Evolutionary conservation across 805 yeast species (phyloP).

Genomic region (Cyberlindnera subsufficiens): DNA sequence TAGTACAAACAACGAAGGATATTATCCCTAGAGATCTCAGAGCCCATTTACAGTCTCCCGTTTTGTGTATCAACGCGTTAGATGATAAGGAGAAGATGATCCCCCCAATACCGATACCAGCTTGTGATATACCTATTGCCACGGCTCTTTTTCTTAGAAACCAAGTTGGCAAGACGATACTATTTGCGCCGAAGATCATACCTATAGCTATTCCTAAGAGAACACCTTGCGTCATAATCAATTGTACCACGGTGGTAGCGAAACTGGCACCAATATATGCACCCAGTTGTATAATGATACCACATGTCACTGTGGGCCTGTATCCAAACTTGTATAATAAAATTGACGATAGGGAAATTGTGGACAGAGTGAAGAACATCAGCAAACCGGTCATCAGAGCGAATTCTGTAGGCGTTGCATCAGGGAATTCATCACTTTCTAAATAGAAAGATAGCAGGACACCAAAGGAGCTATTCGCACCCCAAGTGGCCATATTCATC

Average conservation of each 20-base stretch:
- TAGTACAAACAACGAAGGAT: slow-evolving; percentile 29
- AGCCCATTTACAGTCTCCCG: slow-evolving; percentile 42
- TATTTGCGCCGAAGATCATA: slow-evolving; percentile 45
- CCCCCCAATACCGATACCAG: slow-evolving; percentile 53
- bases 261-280: slow-evolving; percentile 50
- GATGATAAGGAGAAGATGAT: slow-evolving; percentile 35
- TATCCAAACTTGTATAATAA: slow-evolving; percentile 39
- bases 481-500: slow-evolving; percentile 26
- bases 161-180: slow-evolving; percentile 49
- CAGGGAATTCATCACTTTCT: slow-evolving; percentile 35
- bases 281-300: slow-evolving; percentile 36
- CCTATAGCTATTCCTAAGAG: slow-evolving; percentile 46
- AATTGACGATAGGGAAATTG: slow-evolving; percentile 43
- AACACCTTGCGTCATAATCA: slow-evolving; percentile 48
- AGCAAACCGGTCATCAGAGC: slow-evolving; percentile 53
- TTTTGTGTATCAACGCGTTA: slow-evolving; percentile 34
- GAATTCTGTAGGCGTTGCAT: slow-evolving; percentile 44
- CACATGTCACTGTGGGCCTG: slow-evolving; percentile 31
- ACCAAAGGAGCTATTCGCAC: slow-evolving; percentile 45
- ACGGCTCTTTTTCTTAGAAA: slow-evolving; percentile 42
- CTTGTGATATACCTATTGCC: slow-evolving; percentile 42
- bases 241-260: slow-evolving; percentile 42
- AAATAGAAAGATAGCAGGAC: slow-evolving; percentile 47
- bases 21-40: slow-evolving; percentile 38
- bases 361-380: slow-evolving; percentile 43